phyloP scores from a whole-genome alignment of 768 basidiomycete genomes.

The Tylopilus felleus region DNA sequence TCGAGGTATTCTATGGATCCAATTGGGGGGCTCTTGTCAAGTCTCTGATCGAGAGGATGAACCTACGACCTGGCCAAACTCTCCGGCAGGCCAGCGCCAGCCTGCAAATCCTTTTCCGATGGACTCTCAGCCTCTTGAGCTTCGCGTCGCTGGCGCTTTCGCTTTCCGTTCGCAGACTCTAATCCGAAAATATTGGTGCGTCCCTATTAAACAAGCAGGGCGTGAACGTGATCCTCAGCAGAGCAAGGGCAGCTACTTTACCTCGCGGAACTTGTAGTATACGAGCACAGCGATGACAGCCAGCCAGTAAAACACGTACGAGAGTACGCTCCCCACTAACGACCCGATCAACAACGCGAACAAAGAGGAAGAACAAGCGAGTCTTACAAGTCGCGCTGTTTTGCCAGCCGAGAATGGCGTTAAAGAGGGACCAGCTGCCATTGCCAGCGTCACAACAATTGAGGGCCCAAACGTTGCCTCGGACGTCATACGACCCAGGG shows the following conservation, averaged over 20 bases:
- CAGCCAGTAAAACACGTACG: constrained; percentile 93
- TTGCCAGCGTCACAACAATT: constrained; percentile 71
- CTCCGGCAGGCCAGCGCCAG: neutral
- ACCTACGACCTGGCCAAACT: neutral
- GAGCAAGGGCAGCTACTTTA: constrained; percentile 13
- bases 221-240: neutral
- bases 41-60: no score
- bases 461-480: constrained; percentile 85
- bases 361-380: neutral
- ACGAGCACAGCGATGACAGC: constrained; percentile 67
- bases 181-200: constrained; percentile 58
- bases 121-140: neutral
- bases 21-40: neutral
- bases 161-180: constrained; percentile 49
- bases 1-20: neutral
- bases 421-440: constrained; percentile 78
- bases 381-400: constrained; percentile 69
- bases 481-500: constrained; percentile 80
- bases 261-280: constrained; percentile 63
- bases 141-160: constrained; percentile 30
- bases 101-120: neutral
- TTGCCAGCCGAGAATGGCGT: constrained; percentile 84
- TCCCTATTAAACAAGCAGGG: constrained; percentile 41
- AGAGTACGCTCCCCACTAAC: constrained; percentile 71
- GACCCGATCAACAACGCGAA: neutral